Evolutionary conservation across 2,329 filamentous ascomycete genomes (phyloP).

Genomic region (Aspergillus pseudoterreus): DNA sequence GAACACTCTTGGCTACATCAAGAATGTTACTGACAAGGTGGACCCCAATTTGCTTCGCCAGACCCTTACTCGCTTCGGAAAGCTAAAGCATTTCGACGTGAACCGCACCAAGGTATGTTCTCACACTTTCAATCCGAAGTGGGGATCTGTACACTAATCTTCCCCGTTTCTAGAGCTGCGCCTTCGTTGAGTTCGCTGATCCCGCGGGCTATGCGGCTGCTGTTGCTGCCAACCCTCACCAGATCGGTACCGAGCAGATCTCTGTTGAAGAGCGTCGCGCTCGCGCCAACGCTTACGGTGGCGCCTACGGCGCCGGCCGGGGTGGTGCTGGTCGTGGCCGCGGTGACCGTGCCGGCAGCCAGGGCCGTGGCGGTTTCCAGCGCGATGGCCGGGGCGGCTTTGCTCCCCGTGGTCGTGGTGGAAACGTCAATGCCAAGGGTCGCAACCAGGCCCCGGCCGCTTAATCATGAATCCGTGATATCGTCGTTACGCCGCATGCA

Average conservation of each 20-base stretch:
- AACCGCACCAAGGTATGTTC: conserved; percentile 68
- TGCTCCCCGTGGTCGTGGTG: conserved; percentile 61
- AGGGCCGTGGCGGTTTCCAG: conserved; percentile 64
- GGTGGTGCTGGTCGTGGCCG: conserved; percentile 65
- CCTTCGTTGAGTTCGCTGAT: conserved; percentile 90
- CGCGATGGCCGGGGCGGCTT: conserved; percentile 67
- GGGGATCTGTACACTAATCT: conserved; percentile 1
- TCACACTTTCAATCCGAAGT: not conserved
- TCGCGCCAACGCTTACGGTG: conserved; percentile 67
- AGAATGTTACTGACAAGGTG: conserved; percentile 90
- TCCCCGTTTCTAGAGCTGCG: conserved; percentile 69
- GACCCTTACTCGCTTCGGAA: conserved; percentile 66
- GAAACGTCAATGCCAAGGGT: conserved; percentile 48
- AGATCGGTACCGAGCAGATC: conserved; percentile 76
- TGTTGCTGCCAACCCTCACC: conserved; percentile 77
- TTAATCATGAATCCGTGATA: conserved; percentile 20
- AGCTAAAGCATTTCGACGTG: conserved; percentile 62
- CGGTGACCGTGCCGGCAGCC: conserved; percentile 63
- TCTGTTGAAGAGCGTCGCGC: conserved; percentile 84
- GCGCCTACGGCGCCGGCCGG: conserved; percentile 58
- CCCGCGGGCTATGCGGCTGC: conserved; percentile 79
- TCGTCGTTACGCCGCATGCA: not conserved
- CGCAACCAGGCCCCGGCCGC: conserved; percentile 45
- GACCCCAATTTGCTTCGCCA: conserved; percentile 68
- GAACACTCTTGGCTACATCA: conserved; percentile 82